Evolutionary conservation across 805 yeast species (phyloP).

Genomic region (Saccharomycopsis capsularis): DNA sequence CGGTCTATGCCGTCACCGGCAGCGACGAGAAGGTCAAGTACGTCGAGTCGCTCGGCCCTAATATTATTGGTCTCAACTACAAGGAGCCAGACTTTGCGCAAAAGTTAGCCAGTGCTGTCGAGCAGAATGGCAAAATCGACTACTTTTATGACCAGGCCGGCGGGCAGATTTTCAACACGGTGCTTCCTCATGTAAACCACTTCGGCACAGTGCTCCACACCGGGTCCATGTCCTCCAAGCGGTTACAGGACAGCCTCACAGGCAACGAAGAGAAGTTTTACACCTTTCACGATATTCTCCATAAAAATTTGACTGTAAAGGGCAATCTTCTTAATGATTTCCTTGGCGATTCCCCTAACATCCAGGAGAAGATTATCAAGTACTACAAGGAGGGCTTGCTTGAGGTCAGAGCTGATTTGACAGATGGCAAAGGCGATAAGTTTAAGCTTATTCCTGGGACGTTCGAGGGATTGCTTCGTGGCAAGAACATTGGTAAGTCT

Average conservation of each 20-base stretch:
- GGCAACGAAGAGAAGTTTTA: no score
- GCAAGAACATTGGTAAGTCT: conserved; percentile 44
- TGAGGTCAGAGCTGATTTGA: conserved; percentile 34
- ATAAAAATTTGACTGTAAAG: conserved; percentile 42
- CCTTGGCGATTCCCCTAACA: neutral
- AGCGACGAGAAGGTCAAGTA: conserved; percentile 46
- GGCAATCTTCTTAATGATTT: conserved; percentile 50
- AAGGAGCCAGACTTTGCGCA: conserved; percentile 34
- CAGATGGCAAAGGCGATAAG: conserved; percentile 36
- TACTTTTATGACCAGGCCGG: conserved; percentile 60
- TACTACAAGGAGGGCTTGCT: conserved; percentile 36
- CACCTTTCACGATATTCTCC: no score
- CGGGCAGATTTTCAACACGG: conserved; percentile 40
- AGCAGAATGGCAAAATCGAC: conserved; percentile 41
- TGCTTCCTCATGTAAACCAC: neutral
- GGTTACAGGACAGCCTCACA: neutral
- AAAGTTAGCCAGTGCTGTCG: conserved; percentile 33
- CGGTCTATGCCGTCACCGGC: conserved; percentile 58
- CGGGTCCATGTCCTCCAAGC: neutral
- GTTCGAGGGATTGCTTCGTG: conserved; percentile 42
- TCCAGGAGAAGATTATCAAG: conserved; percentile 29
- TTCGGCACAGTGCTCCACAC: neutral
- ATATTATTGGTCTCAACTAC: conserved; percentile 47
- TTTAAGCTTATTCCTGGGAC: conserved; percentile 39
- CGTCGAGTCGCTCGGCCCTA: conserved; percentile 50